A percentile compares a stretch with the other conserved stretches of the same genome.
These are phyloP conservation scores for Globisporangium viniferum DNA, from an alignment of 352 stramenopile species.

Conservation along the genomic window DNA sequence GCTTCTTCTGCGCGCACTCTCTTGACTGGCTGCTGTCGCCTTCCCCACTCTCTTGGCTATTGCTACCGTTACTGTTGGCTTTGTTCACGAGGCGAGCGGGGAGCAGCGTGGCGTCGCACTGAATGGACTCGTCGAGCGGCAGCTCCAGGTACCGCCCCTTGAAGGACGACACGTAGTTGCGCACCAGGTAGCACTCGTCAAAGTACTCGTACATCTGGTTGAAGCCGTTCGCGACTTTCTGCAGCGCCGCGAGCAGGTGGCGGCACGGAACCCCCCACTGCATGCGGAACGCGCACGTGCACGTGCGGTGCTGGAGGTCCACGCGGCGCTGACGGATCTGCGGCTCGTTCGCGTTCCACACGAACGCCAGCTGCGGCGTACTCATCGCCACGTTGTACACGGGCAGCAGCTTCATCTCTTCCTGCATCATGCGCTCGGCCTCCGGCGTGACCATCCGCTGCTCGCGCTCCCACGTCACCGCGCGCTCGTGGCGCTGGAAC, in stretches of 20 bases:
- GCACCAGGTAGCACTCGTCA: conserved; percentile 46
- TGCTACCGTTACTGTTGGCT: background rate
- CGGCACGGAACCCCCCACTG: conserved; percentile 44
- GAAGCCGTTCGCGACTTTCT: conserved; percentile 28
- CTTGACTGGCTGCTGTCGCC: background rate
- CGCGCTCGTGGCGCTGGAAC: conserved; percentile 36
- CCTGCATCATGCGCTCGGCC: conserved; percentile 44
- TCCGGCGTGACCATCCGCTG: conserved; percentile 38
- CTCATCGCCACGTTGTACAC: conserved; percentile 46
- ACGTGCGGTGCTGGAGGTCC: conserved; percentile 47
- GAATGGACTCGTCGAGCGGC: conserved; percentile 34
- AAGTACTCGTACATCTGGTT: conserved; percentile 39
- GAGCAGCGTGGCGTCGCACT: conserved; percentile 26
- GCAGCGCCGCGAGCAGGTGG: conserved; percentile 38
- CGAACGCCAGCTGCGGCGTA: conserved; percentile 40
- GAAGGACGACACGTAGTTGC: conserved; percentile 39
- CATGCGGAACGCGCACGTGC: conserved; percentile 35
- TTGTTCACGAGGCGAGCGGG: conserved; percentile 27
- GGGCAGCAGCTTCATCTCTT: conserved; percentile 31
- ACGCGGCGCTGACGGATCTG: conserved; percentile 45
- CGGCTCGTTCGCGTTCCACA: conserved; percentile 38
- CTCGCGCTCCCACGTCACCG: conserved; percentile 38
- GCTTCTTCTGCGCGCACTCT: conserved; percentile 25
- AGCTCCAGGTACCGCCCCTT: conserved; percentile 39
- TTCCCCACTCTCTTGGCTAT: background rate